These are phyloP conservation scores for Fragaria vesca DNA, from an alignment of 306 rosid species.

Conservation along the genomic window DNA sequence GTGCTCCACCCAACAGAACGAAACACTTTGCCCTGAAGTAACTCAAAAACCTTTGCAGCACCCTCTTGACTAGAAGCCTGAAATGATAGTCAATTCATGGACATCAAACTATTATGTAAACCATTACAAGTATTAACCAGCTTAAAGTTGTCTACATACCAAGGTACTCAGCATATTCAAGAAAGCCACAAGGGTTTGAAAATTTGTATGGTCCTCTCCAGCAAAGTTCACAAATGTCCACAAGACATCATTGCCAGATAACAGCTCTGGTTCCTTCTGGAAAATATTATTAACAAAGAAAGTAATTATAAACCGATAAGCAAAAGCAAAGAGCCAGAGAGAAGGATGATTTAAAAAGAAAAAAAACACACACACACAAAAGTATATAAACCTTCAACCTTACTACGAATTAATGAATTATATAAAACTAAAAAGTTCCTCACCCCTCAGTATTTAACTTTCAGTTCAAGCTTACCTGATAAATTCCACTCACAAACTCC, in stretches of 20 bases:
- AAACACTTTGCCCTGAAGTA: constrained; percentile 90
- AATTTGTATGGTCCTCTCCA: constrained; percentile 97
- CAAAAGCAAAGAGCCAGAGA: background rate
- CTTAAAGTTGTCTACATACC: constrained; percentile 43
- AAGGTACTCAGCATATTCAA: constrained; percentile 94
- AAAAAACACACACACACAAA: background rate
- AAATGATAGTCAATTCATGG: constrained; percentile 21
- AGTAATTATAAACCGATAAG: constrained; percentile 7
- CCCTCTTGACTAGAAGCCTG: constrained; percentile 96
- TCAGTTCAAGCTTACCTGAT: constrained; percentile 61
- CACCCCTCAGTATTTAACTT: background rate
- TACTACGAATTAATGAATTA: too few species aligned
- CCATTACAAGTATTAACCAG: constrained; percentile 19
- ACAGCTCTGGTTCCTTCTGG: constrained; percentile 96
- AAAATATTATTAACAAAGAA: constrained; percentile 11
- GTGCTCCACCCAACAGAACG: constrained; percentile 99
- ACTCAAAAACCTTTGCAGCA: constrained; percentile 87
- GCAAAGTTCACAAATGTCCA: constrained; percentile 99
- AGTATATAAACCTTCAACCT: background rate
- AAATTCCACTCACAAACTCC: constrained; percentile 89
- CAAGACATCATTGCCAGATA: constrained; percentile 82
- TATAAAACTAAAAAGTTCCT: background rate
- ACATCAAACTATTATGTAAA: constrained; percentile 3
- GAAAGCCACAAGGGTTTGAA: constrained; percentile 90
- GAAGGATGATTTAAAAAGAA: constrained; percentile 1